These are phyloP conservation scores for Sonneratia alba DNA, from an alignment of 345 rosid species.

Conservation along the genomic window DNA sequence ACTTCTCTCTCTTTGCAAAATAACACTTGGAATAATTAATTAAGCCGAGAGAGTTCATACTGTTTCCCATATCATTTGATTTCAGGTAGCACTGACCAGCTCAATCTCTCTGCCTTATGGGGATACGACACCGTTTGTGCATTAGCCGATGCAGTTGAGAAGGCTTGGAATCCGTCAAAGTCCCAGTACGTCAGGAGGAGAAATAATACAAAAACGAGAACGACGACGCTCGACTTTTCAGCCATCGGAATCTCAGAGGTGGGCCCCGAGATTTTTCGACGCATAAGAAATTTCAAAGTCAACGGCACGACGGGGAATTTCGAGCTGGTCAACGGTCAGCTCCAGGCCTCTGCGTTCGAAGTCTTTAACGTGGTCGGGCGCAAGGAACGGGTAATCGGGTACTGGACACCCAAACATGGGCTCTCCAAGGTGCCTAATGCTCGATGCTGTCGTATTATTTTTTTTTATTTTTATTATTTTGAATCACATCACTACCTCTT, in stretches of 20 bases:
- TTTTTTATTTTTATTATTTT: too few relatives aligned
- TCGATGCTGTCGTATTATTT: neutral
- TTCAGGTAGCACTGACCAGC: neutral
- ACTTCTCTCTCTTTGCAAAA: too few relatives aligned
- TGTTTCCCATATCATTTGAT: neutral
- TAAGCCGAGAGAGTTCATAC: neutral
- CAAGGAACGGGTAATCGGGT: constrained; percentile 19
- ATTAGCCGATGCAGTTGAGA: constrained; percentile 9
- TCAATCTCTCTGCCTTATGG: constrained; percentile 11
- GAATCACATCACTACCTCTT: neutral
- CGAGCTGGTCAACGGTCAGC: constrained; percentile 22
- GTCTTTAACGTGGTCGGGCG: constrained; percentile 29
- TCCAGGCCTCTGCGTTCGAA: constrained; percentile 17
- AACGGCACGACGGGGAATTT: constrained; percentile 29
- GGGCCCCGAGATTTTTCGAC: constrained; percentile 18
- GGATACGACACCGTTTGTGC: constrained; percentile 10
- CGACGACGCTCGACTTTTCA: constrained; percentile 3
- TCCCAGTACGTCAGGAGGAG: neutral
- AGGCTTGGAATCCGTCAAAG: neutral
- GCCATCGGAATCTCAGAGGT: constrained; percentile 12
- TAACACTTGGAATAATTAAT: neutral
- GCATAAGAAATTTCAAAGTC: constrained; percentile 15
- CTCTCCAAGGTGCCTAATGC: neutral
- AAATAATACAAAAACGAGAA: neutral
- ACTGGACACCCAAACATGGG: constrained; percentile 22